phyloP scores from a whole-genome alignment of 768 basidiomycete species.

The Tricholoma furcatifolium region DNA sequence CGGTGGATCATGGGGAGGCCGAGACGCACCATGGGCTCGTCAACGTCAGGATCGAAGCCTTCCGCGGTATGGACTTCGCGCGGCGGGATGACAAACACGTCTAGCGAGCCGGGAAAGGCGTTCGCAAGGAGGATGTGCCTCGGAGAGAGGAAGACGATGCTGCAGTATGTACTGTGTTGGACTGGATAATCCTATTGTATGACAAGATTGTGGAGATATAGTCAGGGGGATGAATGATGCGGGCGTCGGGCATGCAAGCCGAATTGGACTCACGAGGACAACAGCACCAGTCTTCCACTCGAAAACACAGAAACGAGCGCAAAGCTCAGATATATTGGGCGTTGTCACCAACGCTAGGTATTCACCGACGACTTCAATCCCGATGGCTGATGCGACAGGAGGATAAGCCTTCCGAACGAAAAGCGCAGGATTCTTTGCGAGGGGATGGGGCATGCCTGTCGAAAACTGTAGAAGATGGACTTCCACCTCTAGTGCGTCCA shows the following conservation, averaged over 20 bases:
- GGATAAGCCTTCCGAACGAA: conserved; percentile 23
- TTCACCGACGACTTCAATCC: conserved; percentile 45
- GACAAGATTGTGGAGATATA: not conserved
- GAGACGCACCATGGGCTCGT: not conserved
- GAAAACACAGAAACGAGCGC: conserved; percentile 37
- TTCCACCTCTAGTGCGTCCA: conserved; percentile 7
- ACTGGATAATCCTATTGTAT: conserved; percentile 16
- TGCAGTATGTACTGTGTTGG: conserved; percentile 17
- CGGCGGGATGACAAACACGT: conserved; percentile 19
- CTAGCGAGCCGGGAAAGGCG: conserved; percentile 16
- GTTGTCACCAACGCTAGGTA: conserved; percentile 38
- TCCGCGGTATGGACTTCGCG: not conserved
- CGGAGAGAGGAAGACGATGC: conserved; percentile 22
- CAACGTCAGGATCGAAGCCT: not conserved
- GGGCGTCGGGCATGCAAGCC: too few species aligned
- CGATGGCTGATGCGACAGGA: conserved; percentile 28
- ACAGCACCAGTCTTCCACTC: conserved; percentile 41
- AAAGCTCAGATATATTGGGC: conserved; percentile 14
- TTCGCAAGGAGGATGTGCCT: conserved; percentile 27
- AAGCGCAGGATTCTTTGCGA: conserved; percentile 27
- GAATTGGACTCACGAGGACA: conserved; percentile 29
- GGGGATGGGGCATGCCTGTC: conserved; percentile 35
- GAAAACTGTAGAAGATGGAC: conserved; percentile 32
- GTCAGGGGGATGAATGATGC: too few species aligned
- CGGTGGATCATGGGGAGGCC: not conserved